These are phyloP conservation scores for Moesziomyces sp. DNA, from an alignment of 1,284 basidiomycete species.

Conservation along the genomic window DNA sequence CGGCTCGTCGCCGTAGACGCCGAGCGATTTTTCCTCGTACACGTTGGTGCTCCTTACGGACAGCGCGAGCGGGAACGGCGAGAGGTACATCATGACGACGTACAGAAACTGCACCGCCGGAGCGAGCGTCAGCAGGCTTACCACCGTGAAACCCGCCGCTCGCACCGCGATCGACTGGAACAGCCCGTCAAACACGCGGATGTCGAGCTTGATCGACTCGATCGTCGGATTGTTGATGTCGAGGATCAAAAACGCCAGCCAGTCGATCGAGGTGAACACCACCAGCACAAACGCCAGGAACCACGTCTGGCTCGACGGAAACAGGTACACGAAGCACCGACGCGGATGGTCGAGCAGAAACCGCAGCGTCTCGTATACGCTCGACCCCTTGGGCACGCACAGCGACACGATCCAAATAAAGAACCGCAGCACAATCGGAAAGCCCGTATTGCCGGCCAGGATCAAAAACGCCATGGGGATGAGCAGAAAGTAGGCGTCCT, in stretches of 20 bases:
- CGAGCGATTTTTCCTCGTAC: conserved; percentile 80
- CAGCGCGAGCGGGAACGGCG: conserved; percentile 72
- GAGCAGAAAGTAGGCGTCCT: conserved; percentile 84
- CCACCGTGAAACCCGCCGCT: conserved; percentile 85
- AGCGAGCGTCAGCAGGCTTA: conserved; percentile 78
- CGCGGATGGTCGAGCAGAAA: conserved; percentile 97
- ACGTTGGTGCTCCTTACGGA: conserved; percentile 97
- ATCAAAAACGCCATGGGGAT: conserved; percentile 75
- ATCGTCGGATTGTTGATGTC: conserved; percentile 84
- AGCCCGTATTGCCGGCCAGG: conserved; percentile 89
- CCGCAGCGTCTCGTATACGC: conserved; percentile 81
- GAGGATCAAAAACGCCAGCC: conserved; percentile 86
- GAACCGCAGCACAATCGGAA: conserved; percentile 65
- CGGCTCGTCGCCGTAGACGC: conserved; percentile 52
- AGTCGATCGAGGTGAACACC: conserved; percentile 80
- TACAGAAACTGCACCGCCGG: conserved; percentile 89
- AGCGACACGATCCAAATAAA: conserved; percentile 77
- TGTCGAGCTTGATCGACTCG: conserved; percentile 76
- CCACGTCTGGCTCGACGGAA: conserved; percentile 91
- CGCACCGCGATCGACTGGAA: conserved; percentile 76
- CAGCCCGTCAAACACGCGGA: conserved; percentile 66
- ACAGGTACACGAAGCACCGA: conserved; percentile 90
- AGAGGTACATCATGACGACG: conserved; percentile 73
- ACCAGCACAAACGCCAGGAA: conserved; percentile 79
- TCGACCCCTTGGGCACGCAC: conserved; percentile 74